Base-by-base conservation (phyloP, 768 basidiomycete species). In the Naganishia vaughanmartiniae region DNA sequence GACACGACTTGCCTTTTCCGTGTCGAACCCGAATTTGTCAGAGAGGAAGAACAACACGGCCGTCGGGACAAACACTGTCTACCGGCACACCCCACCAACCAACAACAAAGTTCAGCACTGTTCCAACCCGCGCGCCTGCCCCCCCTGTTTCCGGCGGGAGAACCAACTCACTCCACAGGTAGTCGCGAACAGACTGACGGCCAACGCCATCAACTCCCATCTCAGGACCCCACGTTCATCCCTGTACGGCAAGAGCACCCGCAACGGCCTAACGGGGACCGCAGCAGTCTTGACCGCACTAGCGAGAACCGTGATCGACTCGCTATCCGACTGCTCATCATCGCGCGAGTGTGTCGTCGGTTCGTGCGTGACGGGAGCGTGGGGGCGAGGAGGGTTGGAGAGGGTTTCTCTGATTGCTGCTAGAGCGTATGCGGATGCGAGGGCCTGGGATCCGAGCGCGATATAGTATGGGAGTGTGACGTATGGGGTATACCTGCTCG, bases 51-150 rank as follows among this genome's bases (percentile, higher is more conserved):
- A 67, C 24, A 78, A 68, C 5, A 74, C 72, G 31, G 76, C 76
- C 21, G 77, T 78, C 30, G 76, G 70, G 51, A 78, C 75, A 65
- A 78, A 78, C 15, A 78, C 73, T 31, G 76, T 77, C 76, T 77
- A 57, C 15, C 55, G 3, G 14, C 14, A 24, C 54, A 34, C 42
- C 54, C 33, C 5, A 42, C 17, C 42, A 42, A 15, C 17, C 48
- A 24, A n/a, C 7, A n/a, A 14, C 24, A n/a, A 21, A 17, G 45
- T n/a, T 54, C 55, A 45, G 57, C n/a, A n/a, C n/a, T n/a, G n/a
- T n/a, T n/a, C n/a, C n/a, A n/a, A n/a, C n/a, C 17, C 30, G n/a
- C 46, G 30, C 30, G 28, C 26, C n/a, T n/a, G n/a, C n/a, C n/a
- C n/a, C n/a, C n/a, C n/a, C n/a, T n/a, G n/a, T n/a, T n/a, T n/a